Percentiles rank a stretch among this genome's conserved stretches.
Evolutionary conservation across 1,284 basidiomycete species (phyloP).

Genomic region (Ganoderma multipileum): DNA sequence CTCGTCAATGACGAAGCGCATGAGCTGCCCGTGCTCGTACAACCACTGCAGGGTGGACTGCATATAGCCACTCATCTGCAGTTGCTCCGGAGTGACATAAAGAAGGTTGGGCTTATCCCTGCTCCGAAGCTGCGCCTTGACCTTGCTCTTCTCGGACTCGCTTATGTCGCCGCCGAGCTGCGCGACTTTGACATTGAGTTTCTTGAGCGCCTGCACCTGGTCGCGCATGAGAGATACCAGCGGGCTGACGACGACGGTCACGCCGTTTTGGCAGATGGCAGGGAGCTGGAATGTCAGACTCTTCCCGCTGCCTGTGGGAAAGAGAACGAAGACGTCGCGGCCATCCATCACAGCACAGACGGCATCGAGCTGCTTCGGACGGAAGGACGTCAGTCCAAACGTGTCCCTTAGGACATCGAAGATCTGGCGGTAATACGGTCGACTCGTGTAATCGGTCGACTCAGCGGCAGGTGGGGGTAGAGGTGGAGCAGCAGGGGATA

Average conservation of each 20-base stretch:
- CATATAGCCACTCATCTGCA: constrained; percentile 70
- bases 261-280: constrained; percentile 79
- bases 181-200: constrained; percentile 75
- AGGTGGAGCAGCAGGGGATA: constrained; percentile 1
- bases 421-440: constrained; percentile 64
- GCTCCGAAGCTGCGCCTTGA: constrained; percentile 47
- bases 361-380: constrained; percentile 88
- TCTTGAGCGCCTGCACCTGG: constrained; percentile 79
- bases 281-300: constrained; percentile 89
- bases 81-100: constrained; percentile 95
- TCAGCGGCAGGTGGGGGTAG: background rate
- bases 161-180: constrained; percentile 72
- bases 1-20: constrained; percentile 95
- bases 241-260: constrained; percentile 93
- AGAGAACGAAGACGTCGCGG: constrained; percentile 91
- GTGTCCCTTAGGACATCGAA: constrained; percentile 64
- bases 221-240: constrained; percentile 92
- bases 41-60: constrained; percentile 65
- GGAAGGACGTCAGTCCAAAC: constrained; percentile 79
- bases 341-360: constrained; percentile 85
- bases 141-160: constrained; percentile 47
- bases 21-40: constrained; percentile 64
- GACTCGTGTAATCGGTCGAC: background rate
- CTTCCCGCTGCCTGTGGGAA: constrained; percentile 98
- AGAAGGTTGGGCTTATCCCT: constrained; percentile 67